These are phyloP conservation scores for Umbelopsis sp. DNA, from an alignment of 192 early-diverging fungal genomes.

Conservation along the genomic window DNA sequence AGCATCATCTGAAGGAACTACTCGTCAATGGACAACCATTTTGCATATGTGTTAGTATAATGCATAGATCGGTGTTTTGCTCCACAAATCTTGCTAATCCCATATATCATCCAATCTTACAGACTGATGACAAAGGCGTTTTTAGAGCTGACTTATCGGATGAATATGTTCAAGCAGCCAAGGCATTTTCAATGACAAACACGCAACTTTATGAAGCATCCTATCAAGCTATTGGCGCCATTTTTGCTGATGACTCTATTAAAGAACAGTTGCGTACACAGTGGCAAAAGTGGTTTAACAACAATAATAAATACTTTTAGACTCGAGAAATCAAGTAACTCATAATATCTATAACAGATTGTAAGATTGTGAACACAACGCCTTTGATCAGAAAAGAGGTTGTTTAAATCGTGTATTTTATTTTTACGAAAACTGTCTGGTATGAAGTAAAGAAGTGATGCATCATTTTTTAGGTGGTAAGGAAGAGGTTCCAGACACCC, in stretches of 20 bases:
- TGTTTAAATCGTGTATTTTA: too few relatives aligned
- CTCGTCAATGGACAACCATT: conserved; percentile 47
- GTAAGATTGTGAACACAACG: too few relatives aligned
- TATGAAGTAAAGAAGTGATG: background rate
- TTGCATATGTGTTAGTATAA: conserved; percentile 51
- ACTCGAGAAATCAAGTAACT: background rate
- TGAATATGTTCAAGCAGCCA: conserved; percentile 42
- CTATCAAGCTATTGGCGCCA: conserved; percentile 42
- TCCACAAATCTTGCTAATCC: background rate
- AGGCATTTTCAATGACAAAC: conserved; percentile 34
- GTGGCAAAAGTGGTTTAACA: conserved; percentile 32
- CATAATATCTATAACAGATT: background rate
- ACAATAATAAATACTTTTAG: background rate
- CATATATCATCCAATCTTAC: background rate
- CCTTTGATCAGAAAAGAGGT: too few relatives aligned
- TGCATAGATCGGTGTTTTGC: background rate
- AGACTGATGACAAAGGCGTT: conserved; percentile 52
- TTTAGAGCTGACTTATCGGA: conserved; percentile 43
- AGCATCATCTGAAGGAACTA: conserved; percentile 58
- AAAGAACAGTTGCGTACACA: conserved; percentile 24
- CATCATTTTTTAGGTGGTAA: conserved; percentile 53
- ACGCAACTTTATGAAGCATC: conserved; percentile 45
- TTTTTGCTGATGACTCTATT: conserved; percentile 40
- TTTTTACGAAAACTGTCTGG: background rate
- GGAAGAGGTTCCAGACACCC: conserved; percentile 85